These are phyloP conservation scores for Coccomyxa sp. DNA, from an alignment of 139 green algal genomes.

Conservation along the genomic window DNA sequence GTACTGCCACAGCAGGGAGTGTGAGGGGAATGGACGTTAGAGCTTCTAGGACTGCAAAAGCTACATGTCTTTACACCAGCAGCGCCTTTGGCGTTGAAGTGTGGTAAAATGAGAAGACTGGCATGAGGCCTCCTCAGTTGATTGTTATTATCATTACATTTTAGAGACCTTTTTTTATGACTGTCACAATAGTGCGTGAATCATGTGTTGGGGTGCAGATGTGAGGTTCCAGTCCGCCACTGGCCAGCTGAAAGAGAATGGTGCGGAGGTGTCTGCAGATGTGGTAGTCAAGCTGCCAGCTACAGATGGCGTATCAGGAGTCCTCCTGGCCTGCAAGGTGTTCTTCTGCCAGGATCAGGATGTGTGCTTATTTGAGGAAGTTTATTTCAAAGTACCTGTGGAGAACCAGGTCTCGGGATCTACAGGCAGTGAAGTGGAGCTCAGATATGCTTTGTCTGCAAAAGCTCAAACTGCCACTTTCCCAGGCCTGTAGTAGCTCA, in stretches of 20 bases:
- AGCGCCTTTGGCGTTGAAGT: background rate
- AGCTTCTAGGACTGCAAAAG: background rate
- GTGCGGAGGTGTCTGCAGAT: background rate
- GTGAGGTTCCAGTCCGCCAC: slow-evolving; percentile 1
- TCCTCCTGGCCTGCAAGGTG: slow-evolving; percentile 37
- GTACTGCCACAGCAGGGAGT: background rate
- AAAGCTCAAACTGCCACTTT: background rate
- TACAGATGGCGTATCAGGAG: background rate
- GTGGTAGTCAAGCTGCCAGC: background rate
- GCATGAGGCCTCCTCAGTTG: background rate
- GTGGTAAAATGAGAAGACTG: background rate
- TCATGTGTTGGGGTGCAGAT: background rate
- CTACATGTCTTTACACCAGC: background rate
- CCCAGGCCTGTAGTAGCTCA: too few species aligned
- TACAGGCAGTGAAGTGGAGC: background rate
- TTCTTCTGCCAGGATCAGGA: slow-evolving; percentile 71
- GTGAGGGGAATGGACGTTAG: background rate
- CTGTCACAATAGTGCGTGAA: background rate
- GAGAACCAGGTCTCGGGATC: background rate
- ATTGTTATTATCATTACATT: background rate
- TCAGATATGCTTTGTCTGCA: background rate
- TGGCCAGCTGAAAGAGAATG: background rate
- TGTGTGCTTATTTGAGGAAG: slow-evolving; percentile 69
- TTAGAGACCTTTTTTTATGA: background rate
- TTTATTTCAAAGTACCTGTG: slow-evolving; percentile 58